Evolutionary conservation across 139 green algal species (phyloP).

Genomic region (Haematococcus lacustris): DNA sequence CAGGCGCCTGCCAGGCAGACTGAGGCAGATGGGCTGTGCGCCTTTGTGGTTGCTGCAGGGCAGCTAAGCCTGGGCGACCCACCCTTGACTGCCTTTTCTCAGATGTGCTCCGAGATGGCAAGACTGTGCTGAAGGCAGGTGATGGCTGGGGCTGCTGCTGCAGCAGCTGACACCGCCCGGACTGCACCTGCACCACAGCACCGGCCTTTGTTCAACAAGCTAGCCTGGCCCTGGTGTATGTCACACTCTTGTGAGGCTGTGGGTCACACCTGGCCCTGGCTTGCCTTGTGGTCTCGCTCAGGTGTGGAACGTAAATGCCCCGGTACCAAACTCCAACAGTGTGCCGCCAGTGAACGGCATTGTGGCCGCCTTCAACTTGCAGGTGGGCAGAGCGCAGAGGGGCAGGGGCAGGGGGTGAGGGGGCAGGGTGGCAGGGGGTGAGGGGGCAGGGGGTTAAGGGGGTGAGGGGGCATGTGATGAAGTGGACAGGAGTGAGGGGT

Average conservation of each 20-base stretch:
- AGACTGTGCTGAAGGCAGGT: constrained; percentile 69
- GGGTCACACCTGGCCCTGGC: not conserved
- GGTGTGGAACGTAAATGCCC: constrained; percentile 27
- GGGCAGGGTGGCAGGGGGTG: not conserved
- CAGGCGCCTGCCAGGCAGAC: too few relatives aligned
- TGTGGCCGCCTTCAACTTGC: not conserved
- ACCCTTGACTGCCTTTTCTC: constrained; percentile 85
- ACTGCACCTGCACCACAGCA: too few relatives aligned
- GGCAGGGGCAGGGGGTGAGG: not conserved
- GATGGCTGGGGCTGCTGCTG: not conserved
- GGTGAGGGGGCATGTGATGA: not conserved
- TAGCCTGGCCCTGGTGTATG: not conserved
- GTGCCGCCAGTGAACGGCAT: not conserved
- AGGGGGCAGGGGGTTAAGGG: not conserved
- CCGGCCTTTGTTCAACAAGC: too few relatives aligned
- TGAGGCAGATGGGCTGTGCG: too few relatives aligned
- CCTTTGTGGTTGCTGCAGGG: too few relatives aligned
- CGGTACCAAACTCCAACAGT: not conserved
- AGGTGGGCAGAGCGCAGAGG: not conserved
- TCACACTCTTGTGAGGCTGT: not conserved
- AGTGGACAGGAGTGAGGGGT: not conserved
- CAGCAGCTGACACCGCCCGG: not conserved
- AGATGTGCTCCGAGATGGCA: constrained; percentile 72
- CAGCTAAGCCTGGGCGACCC: constrained; percentile 82
- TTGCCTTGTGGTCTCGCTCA: not conserved